phyloP scores from a whole-genome alignment of 441 rosid genomes.

The Codiaeum variegatum region DNA sequence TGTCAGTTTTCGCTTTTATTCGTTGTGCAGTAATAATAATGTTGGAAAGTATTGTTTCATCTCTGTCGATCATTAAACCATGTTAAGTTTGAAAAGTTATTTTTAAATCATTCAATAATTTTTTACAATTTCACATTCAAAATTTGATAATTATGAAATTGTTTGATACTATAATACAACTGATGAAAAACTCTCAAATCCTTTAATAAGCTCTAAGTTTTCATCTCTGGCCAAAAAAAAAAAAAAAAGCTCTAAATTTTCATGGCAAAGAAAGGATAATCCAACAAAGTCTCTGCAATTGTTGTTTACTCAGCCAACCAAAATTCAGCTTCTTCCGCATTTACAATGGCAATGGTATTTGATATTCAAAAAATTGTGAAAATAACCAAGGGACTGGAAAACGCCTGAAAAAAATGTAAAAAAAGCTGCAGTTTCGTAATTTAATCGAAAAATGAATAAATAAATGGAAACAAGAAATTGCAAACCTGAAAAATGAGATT shows the following conservation, averaged over 20 bases:
- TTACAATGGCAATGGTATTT: neutral
- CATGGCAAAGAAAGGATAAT: neutral
- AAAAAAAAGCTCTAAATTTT: neutral
- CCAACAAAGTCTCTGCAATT: neutral
- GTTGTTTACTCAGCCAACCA: neutral
- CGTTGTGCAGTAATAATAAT: no score
- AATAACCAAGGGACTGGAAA: slow-evolving; percentile 3
- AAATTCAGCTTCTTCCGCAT: neutral
- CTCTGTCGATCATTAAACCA: no score
- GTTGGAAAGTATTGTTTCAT: no score
- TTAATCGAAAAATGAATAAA: neutral
- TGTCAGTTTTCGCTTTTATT: no score
- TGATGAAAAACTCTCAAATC: neutral
- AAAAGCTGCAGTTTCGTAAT: neutral
- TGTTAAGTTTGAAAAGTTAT: no score
- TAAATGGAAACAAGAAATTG: neutral
- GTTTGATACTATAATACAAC: neutral
- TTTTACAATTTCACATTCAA: no score
- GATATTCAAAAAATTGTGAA: no score
- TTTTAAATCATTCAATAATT: no score
- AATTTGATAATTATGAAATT: no score
- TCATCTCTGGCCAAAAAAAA: no score
- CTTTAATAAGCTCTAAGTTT: neutral
- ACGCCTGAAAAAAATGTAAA: neutral
- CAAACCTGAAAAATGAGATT: slow-evolving; percentile 25